Evolutionary conservation across 345 rosid genomes (phyloP), one percentile per base, ranked within the genome.

Genomic region (Populus pruinosa): DNA sequence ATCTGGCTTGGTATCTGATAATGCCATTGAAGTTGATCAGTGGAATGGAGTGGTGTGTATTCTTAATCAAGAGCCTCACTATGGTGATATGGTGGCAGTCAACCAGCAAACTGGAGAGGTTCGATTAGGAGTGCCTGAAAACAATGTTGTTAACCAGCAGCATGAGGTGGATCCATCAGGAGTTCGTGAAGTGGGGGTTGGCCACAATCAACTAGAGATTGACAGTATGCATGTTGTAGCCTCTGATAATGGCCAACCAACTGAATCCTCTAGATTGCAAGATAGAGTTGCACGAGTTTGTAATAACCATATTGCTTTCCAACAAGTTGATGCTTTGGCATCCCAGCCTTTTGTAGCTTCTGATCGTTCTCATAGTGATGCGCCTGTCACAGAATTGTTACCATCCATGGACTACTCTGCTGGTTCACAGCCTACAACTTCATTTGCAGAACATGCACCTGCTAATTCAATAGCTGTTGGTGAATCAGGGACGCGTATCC

Each of bases 241-340:
- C 72, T 14, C 72, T n/a, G 47, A 17, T 70, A 44, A 16, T 44
- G 14, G 41, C 7, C 23, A 53, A 53, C 82, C 78, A 43, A 65
- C 74, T n/a, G 35, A 83, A 75, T 80, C 84, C 67, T 76, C 86
- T 79, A 82, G 61, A 80, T 74, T 59, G 25, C 83, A 76, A 74
- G 78, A 69, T 76, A 79, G 82, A 78, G 76, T 73, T 69, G 82
- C 82, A 77, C 75, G 59, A 25, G 55, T 61, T 62, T 72, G 20
- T 78, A 87, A 66, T 69, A 76, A 44, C 39, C 77, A 53, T 61
- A 77, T 70, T 77, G 74, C 73, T 77, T 79, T 83, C 56, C 80
- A 64, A 36, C 85, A 64, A 67, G 72, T 68, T 83, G 84, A 73
- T 13, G 55, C 65, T 67, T 68, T 73, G 27, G 39, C 47, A 5